phyloP scores from a whole-genome alignment of 1,284 basidiomycete species.

The Heliocybe sulcata region DNA sequence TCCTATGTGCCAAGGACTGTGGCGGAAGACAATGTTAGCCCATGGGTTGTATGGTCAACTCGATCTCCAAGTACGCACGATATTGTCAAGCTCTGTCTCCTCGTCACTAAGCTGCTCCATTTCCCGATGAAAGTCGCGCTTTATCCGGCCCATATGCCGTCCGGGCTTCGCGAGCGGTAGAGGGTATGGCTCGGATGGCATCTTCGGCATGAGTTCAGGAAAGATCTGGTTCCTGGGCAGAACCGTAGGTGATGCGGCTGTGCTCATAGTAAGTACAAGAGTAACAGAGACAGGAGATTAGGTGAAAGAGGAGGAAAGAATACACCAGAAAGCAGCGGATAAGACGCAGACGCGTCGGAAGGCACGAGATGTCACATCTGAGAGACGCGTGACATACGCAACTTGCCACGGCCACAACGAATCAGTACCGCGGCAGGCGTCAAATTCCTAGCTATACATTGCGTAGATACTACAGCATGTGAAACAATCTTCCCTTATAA shows the following conservation, averaged over 20 bases:
- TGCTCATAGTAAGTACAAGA: not conserved
- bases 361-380: no score
- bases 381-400: no score
- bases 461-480: no score
- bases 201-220: constrained; percentile 57
- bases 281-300: no score
- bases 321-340: no score
- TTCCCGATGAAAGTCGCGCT: constrained; percentile 69
- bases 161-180: constrained; percentile 45
- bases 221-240: constrained; percentile 53
- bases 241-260: constrained; percentile 57
- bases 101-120: constrained; percentile 84
- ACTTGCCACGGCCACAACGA: no score
- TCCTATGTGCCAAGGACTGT: constrained; percentile 52
- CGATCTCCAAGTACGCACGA: constrained; percentile 32
- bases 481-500: no score
- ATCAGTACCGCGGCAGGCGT: no score
- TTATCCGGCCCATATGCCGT: constrained; percentile 45
- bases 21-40: not conserved
- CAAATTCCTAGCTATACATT: no score
- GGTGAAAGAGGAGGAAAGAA: not conserved
- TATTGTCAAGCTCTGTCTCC: constrained; percentile 70
- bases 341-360: no score
- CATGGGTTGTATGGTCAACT: not conserved
- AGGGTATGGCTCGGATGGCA: constrained; percentile 58